Percentiles rank a stretch among this genome's conserved stretches.
phyloP scores from a whole-genome alignment of 164 flowering plant species.

The Euptelea pleiosperma region DNA sequence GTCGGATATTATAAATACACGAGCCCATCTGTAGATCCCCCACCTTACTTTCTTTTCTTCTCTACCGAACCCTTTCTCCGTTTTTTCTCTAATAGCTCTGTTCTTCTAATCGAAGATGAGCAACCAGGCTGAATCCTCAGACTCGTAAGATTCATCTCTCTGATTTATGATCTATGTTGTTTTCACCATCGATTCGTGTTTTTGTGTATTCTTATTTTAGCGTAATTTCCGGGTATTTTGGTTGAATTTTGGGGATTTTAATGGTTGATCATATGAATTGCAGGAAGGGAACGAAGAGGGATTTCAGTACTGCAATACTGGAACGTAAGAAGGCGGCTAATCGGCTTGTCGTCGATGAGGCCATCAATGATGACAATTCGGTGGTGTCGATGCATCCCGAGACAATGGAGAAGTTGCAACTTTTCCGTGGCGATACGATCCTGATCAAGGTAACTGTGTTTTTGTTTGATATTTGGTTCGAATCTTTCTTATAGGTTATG shows the following conservation, averaged over 20 bases:
- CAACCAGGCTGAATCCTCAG: conserved; percentile 19
- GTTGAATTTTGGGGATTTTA: not conserved
- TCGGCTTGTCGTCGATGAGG: conserved; percentile 40
- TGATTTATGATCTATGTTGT: not conserved
- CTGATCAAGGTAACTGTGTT: conserved; percentile 28
- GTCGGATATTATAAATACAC: no score
- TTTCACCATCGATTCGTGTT: not conserved
- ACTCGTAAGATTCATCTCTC: conserved; percentile 13
- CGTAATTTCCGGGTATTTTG: not conserved
- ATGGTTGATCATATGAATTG: conserved; percentile 1
- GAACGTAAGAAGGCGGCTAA: conserved; percentile 38
- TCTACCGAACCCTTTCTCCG: no score
- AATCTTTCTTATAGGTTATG: not conserved
- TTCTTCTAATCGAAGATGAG: conserved; percentile 4
- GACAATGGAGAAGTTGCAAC: conserved; percentile 40
- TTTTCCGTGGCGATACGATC: conserved; percentile 41
- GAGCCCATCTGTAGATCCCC: no score
- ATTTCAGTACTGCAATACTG: conserved; percentile 40
- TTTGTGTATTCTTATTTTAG: not conserved
- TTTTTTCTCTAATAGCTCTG: not conserved
- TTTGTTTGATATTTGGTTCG: not conserved
- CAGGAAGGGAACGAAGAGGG: conserved; percentile 42
- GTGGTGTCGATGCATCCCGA: conserved; percentile 35
- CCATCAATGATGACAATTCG: conserved; percentile 37
- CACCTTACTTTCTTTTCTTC: no score